A percentile compares a stretch with the other conserved stretches of the same genome.
These are phyloP conservation scores for Aspergillus eucalypticola DNA, from an alignment of 2,329 filamentous ascomycete genomes.

Conservation along the genomic window DNA sequence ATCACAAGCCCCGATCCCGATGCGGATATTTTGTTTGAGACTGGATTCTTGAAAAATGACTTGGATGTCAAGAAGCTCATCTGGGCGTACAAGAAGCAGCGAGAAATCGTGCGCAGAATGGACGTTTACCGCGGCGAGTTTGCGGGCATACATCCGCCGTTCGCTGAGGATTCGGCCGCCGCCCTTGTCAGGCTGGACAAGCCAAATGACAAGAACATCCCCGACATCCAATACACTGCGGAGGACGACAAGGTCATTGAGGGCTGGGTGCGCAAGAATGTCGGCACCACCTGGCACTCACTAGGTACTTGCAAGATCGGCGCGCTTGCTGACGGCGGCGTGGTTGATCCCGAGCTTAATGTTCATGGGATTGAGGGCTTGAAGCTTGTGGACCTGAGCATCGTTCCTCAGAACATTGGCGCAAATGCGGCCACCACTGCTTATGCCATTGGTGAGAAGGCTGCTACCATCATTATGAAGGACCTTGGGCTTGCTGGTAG, in stretches of 20 bases:
- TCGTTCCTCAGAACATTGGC: background rate
- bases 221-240: background rate
- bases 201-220: no score
- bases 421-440: background rate
- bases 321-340: background rate
- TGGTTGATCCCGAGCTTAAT: background rate
- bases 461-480: background rate
- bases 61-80: constrained; percentile 1
- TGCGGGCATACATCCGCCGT: background rate
- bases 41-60: background rate
- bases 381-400: background rate
- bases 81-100: constrained; percentile 5
- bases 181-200: background rate
- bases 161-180: background rate
- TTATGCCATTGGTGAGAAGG: background rate
- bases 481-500: background rate
- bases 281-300: constrained; percentile 1
- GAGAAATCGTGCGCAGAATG: constrained; percentile 7
- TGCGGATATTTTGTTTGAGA: background rate
- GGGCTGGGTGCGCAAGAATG: constrained; percentile 4
- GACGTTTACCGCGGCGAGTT: background rate
- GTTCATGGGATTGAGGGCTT: background rate
- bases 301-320: constrained; percentile 3
- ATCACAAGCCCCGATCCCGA: background rate
- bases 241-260: constrained; percentile 7